Evolutionary conservation across 2,329 filamentous ascomycete genomes (phyloP).

Genomic region (Pseudodiploospora longispora): DNA sequence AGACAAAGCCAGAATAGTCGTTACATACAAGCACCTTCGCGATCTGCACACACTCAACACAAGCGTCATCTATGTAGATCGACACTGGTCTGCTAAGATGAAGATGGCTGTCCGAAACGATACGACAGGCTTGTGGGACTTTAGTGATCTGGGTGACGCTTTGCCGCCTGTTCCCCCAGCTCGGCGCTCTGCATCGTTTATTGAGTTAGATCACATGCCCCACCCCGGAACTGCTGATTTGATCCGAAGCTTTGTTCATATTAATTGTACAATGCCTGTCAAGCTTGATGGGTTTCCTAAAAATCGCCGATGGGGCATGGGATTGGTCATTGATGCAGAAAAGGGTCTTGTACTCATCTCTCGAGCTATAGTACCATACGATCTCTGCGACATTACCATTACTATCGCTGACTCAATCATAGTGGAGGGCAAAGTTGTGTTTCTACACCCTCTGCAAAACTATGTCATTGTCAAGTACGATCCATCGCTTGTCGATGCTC

Average conservation of each 20-base stretch:
- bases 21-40: constrained; percentile 90
- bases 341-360: constrained; percentile 94
- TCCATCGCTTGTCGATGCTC: constrained; percentile 83
- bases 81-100: constrained; percentile 96
- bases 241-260: constrained; percentile 88
- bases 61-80: constrained; percentile 82
- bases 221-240: constrained; percentile 88
- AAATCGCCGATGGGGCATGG: constrained; percentile 89
- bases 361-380: constrained; percentile 87
- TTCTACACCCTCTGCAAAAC: constrained; percentile 93
- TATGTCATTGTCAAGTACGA: constrained; percentile 96
- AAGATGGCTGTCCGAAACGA: constrained; percentile 88
- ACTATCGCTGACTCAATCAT: constrained; percentile 96
- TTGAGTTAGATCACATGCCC: constrained; percentile 79
- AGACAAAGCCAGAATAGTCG: constrained; percentile 73
- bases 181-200: constrained; percentile 77
- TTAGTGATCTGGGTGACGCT: constrained; percentile 73
- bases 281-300: constrained; percentile 98
- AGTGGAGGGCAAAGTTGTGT: constrained; percentile 87
- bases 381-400: constrained; percentile 91
- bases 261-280: constrained; percentile 86
- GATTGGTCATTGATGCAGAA: constrained; percentile 92
- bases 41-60: constrained; percentile 94
- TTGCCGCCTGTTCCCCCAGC: constrained; percentile 66
- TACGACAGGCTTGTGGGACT: constrained; percentile 86